These are phyloP conservation scores for Mortierella sp. DNA, from an alignment of 371 early-diverging fungal species.

Conservation along the genomic window DNA sequence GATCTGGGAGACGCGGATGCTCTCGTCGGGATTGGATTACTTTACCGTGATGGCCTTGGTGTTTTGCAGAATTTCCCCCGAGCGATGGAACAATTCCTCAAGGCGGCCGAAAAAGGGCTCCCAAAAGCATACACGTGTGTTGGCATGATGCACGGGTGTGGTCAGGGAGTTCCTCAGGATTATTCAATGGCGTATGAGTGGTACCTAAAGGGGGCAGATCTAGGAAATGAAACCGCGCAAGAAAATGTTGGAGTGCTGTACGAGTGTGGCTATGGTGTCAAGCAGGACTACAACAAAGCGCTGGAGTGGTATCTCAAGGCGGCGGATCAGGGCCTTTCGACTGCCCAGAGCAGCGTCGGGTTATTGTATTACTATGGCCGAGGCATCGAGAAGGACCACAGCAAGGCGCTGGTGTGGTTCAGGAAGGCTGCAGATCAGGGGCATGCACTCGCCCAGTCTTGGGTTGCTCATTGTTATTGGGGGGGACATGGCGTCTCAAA, in stretches of 20 bases:
- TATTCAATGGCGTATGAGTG: conserved; percentile 60
- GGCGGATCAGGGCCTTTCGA: not conserved
- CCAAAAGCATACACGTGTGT: not conserved
- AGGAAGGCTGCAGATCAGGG: no score
- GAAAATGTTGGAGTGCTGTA: not conserved
- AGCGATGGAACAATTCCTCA: conserved; percentile 57
- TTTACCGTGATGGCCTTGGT: no score
- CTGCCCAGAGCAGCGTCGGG: not conserved
- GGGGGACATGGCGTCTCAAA: no score
- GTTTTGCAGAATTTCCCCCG: not conserved
- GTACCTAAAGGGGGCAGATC: conserved; percentile 62
- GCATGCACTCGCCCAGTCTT: no score
- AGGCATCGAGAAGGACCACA: conserved; percentile 31
- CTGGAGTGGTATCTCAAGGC: conserved; percentile 44
- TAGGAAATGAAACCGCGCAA: not conserved
- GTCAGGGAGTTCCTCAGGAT: conserved; percentile 73
- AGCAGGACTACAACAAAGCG: conserved; percentile 59
- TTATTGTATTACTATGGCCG: not conserved
- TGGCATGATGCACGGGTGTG: conserved; percentile 27
- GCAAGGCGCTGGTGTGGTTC: no score
- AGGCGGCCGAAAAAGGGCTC: conserved; percentile 37
- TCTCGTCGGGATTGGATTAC: no score
- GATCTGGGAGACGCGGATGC: no score
- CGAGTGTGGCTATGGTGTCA: no score
- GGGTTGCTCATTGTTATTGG: no score